Evolutionary conservation across 1,284 basidiomycete species (phyloP).

Genomic region (Cryptococcus sp.): DNA sequence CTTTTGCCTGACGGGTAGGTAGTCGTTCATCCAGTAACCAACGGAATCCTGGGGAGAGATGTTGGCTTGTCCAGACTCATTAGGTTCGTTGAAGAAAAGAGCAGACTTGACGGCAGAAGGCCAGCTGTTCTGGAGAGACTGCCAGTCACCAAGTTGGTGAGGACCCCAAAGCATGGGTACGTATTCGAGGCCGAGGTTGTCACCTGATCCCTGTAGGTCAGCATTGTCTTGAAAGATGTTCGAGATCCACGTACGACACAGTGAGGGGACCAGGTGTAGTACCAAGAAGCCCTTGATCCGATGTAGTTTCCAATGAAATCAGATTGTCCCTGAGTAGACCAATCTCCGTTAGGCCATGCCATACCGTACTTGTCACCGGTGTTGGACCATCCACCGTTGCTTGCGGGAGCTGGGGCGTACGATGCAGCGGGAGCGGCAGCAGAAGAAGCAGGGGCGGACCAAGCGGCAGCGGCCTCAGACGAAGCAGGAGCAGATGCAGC

Average conservation of each 20-base stretch:
- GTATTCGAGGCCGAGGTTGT: constrained; percentile 53
- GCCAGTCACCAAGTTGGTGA: constrained; percentile 37
- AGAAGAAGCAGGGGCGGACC: constrained; percentile 18
- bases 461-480: constrained; percentile 17
- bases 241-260: constrained; percentile 14
- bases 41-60: constrained; percentile 55
- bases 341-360: constrained; percentile 61
- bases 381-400: constrained; percentile 23
- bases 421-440: constrained; percentile 7
- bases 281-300: constrained; percentile 34
- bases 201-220: constrained; percentile 35
- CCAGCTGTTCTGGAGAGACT: constrained; percentile 33
- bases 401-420: constrained; percentile 1
- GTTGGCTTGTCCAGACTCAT: constrained; percentile 61
- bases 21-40: constrained; percentile 59
- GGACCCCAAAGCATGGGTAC: constrained; percentile 69
- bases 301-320: constrained; percentile 52
- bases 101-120: constrained; percentile 55
- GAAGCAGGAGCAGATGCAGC: constrained; percentile 5
- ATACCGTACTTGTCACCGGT: constrained; percentile 56
- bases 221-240: constrained; percentile 26
- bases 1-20: constrained; percentile 56
- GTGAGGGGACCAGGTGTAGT: constrained; percentile 46
- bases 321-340: constrained; percentile 45
- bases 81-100: constrained; percentile 64